Base-by-base conservation (phyloP, 106 monocot genomes). In the Dendrobium huoshanense region DNA sequence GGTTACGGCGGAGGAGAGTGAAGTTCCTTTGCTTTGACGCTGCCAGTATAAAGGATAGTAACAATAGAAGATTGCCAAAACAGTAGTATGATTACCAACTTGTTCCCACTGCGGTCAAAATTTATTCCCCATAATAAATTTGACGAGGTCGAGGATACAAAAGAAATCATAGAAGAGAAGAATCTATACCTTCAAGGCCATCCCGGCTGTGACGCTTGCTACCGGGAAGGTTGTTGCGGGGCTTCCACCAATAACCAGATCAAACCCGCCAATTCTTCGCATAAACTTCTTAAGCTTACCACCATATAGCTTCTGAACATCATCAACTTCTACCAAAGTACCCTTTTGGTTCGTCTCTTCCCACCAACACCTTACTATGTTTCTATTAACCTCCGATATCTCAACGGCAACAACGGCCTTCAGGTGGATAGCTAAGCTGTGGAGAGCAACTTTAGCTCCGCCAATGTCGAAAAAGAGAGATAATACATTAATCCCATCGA, bases 391-490 rank as follows among this genome's bases (percentile, higher is more conserved):
- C 7, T 89, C 86, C 0, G 91, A 93, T 11, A 82, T 79, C 81
- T 96, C 95, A 1, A 96, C 91, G 0, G 91, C 93, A 11, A 96
- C 81, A 7, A 96, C 89, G 3, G 80, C 40, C 22, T 85, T 91
- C 75, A 96, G 43, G 16, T 41, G 83, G 17, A 96, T 87, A 1
- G 93, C 93, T 9, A 96, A 73, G 1, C 85, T 80, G 61, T 96
- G 85, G 3, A 96, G 89, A 24, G 95, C 95, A 31, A 96, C 91
- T 79, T 96, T 93, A 41, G 91, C 95, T 15, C 95, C 95, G 0
- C 95, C 95, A 55, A 96, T 96, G 6, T 93, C 95, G 0, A 91
- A 88, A 55, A 93, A 96, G 0, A 96, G 77, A 7, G 95, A 96
- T 6, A 96, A 49, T 0, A 93, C 80, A 1, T 44, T 89, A 0